These are phyloP conservation scores for Verticillium longisporum DNA, from an alignment of 2,329 filamentous ascomycete genomes.

Conservation along the genomic window DNA sequence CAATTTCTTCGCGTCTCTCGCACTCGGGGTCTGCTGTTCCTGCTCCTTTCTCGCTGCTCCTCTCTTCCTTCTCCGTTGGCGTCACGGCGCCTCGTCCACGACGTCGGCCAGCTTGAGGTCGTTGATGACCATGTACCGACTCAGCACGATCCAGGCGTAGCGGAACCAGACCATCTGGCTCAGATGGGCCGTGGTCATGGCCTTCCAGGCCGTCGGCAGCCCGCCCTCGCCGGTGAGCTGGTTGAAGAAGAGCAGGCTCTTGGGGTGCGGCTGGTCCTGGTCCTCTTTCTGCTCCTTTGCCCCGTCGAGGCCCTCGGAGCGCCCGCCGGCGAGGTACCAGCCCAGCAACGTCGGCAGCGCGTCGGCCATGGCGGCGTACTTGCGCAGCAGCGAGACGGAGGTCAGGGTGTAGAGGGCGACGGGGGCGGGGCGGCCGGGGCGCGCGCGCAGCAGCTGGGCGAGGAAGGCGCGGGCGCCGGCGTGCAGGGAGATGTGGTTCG, in stretches of 20 bases:
- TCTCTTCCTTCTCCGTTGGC: neutral
- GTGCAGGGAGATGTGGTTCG: conserved; percentile 88
- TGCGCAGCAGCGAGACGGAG: conserved; percentile 64
- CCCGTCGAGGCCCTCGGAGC: conserved; percentile 7
- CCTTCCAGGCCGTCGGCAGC: conserved; percentile 59
- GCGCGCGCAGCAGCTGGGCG: conserved; percentile 54
- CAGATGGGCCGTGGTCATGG: conserved; percentile 84
- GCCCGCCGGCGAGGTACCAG: conserved; percentile 36
- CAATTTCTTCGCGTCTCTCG: neutral
- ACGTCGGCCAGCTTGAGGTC: conserved; percentile 58
- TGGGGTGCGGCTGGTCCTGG: conserved; percentile 43
- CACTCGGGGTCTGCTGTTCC: too few species aligned
- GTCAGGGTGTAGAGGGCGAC: conserved; percentile 82
- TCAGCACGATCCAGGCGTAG: conserved; percentile 88
- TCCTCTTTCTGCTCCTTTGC: too few species aligned
- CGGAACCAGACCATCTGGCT: conserved; percentile 99
- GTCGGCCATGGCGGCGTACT: conserved; percentile 77
- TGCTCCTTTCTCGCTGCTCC: neutral
- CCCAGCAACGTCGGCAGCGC: conserved; percentile 59
- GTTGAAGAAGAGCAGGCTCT: conserved; percentile 64
- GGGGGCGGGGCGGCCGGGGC: conserved; percentile 60
- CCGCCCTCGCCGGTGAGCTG: conserved; percentile 52
- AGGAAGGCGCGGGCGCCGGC: conserved; percentile 73
- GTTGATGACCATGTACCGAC: conserved; percentile 93
- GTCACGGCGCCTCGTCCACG: neutral